These are phyloP conservation scores for Sclerotiophoma versabilis DNA, from an alignment of 2,329 filamentous ascomycete genomes.

Conservation along the genomic window DNA sequence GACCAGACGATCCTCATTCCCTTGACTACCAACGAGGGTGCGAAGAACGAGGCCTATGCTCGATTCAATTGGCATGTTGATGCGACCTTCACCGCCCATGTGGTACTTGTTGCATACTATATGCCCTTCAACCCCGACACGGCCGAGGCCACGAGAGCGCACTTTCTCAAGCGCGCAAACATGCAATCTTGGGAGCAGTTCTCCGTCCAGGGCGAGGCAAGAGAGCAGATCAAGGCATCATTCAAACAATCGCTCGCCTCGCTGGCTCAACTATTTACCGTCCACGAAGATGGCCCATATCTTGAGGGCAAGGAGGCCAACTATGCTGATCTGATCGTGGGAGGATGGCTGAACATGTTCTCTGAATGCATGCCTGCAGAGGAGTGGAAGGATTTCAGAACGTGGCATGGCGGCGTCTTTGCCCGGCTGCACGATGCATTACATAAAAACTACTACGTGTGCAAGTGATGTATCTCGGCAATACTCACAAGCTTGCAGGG, in stretches of 20 bases:
- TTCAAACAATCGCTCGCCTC: conserved; percentile 54
- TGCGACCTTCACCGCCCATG: conserved; percentile 59
- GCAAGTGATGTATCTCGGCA: too few relatives aligned
- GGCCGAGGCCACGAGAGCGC: conserved; percentile 54
- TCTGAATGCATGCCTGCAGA: conserved; percentile 47
- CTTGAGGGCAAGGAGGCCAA: conserved; percentile 54
- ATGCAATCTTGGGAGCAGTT: conserved; percentile 56
- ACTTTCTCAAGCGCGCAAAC: conserved; percentile 58
- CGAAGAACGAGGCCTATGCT: conserved; percentile 43
- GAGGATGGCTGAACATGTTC: conserved; percentile 63
- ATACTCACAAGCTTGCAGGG: too few relatives aligned
- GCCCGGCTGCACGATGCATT: conserved; percentile 58
- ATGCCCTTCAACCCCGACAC: conserved; percentile 62
- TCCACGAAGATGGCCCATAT: conserved; percentile 56
- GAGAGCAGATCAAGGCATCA: conserved; percentile 49
- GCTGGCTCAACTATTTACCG: conserved; percentile 53
- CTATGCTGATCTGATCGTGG: conserved; percentile 66
- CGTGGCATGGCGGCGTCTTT: conserved; percentile 62
- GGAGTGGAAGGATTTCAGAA: conserved; percentile 58
- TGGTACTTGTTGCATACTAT: conserved; percentile 49
- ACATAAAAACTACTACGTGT: conserved; percentile 31
- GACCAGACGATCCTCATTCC: conserved; percentile 43
- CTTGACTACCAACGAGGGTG: conserved; percentile 45
- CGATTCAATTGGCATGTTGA: conserved; percentile 64
- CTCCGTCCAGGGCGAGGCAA: conserved; percentile 46